Conservation (phyloP, 352 stramenopile species). For the Phytophthora megakarya region DNA sequence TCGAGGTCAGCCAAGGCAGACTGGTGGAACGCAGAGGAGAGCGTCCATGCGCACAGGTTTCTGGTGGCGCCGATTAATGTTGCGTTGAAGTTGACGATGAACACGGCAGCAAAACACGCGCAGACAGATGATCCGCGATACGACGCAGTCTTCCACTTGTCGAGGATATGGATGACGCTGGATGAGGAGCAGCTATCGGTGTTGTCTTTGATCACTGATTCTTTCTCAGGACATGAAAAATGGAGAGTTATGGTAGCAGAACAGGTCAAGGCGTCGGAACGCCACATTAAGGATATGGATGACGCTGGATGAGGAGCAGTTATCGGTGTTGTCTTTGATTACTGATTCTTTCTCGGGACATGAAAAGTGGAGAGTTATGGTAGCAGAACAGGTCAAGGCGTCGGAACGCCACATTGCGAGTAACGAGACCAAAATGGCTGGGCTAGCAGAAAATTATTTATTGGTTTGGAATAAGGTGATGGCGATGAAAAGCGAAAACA, state of each 20-base stretch:
- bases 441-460: constrained; percentile 73
- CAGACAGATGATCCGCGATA: constrained; percentile 82
- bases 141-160: constrained; percentile 78
- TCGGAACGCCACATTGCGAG: constrained; percentile 55
- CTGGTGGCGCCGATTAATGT: constrained; percentile 83
- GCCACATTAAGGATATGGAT: constrained; percentile 60
- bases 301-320: constrained; percentile 83
- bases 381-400: constrained; percentile 72
- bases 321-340: constrained; percentile 78
- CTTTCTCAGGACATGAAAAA: constrained; percentile 69
- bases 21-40: constrained; percentile 83
- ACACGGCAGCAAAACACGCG: constrained; percentile 72
- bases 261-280: constrained; percentile 66
- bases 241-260: constrained; percentile 77
- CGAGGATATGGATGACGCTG: constrained; percentile 69
- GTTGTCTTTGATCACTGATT: constrained; percentile 75
- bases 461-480: constrained; percentile 70
- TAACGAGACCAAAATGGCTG: constrained; percentile 46
- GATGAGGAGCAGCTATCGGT: constrained; percentile 89
- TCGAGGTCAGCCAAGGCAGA: constrained; percentile 54
- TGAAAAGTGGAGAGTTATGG: constrained; percentile 73
- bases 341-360: constrained; percentile 74
- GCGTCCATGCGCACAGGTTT: constrained; percentile 77
- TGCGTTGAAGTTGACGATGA: constrained; percentile 89
- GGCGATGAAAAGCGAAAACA: constrained; percentile 59